These are phyloP conservation scores for Schizonepeta tenuifolia DNA, from an alignment of 257 asterid genomes.

Conservation along the genomic window DNA sequence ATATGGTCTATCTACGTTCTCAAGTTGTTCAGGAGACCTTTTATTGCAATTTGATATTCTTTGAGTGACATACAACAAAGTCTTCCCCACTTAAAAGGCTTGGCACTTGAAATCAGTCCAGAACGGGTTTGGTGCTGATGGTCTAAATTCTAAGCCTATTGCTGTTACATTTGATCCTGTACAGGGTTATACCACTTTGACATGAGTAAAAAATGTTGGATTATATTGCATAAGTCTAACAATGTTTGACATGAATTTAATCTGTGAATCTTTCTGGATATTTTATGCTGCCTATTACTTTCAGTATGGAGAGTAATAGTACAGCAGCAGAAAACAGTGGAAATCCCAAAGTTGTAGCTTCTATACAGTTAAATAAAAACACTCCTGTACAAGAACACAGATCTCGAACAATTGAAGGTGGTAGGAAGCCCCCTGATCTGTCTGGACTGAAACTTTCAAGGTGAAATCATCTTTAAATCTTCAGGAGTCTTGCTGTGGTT, in stretches of 20 bases:
- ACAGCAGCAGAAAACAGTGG: constrained; percentile 42
- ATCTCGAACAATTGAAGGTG: constrained; percentile 45
- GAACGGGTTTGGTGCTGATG: constrained; percentile 12
- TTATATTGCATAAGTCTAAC: constrained; percentile 19
- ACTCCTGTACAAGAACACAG: constrained; percentile 35
- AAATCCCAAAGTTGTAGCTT: constrained; percentile 40
- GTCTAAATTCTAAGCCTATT: not conserved
- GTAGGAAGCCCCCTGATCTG: constrained; percentile 42
- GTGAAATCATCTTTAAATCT: constrained; percentile 41
- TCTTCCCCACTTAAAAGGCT: not conserved
- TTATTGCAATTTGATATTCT: constrained; percentile 8
- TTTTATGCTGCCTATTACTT: constrained; percentile 41
- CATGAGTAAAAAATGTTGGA: not conserved
- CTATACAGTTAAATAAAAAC: constrained; percentile 39
- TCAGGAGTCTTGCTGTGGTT: constrained; percentile 24
- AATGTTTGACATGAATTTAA: constrained; percentile 26
- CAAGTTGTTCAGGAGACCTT: constrained; percentile 1
- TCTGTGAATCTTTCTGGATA: constrained; percentile 41
- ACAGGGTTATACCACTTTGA: not conserved
- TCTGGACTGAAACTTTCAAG: constrained; percentile 51
- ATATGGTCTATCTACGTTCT: constrained; percentile 14
- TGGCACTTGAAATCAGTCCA: not conserved
- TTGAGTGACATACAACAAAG: not conserved
- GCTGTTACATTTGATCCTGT: not conserved
- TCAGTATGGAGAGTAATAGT: constrained; percentile 43